Evolutionary conservation across 2,329 filamentous ascomycete genomes (phyloP), one percentile per base, ranked within the genome.

Genomic region (Penicillium digitatum): DNA sequence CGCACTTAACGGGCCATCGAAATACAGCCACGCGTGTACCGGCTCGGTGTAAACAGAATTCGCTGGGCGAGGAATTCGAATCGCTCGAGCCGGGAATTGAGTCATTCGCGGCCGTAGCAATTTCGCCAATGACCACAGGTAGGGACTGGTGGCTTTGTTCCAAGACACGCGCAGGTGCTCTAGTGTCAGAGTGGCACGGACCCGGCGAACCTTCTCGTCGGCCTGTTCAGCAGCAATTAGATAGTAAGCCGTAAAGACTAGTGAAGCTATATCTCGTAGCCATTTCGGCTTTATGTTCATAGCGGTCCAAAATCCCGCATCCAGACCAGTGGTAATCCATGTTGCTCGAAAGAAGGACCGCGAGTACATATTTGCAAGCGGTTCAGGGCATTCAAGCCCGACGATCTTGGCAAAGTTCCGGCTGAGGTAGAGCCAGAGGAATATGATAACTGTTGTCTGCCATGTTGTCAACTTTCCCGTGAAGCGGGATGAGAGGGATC

Each of bases 241-340:
- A 71, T 99, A 99, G 74, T 96, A 99, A 11, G 88, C 70, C 0
- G 89, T 89, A 73, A 96, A 97, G 44, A 90, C 78, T 20, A 97
- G 80, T 69, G 90, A 91, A 10, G 88, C 84, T 14, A 96, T 69
- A 70, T 97, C 92, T 37, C 91, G 82, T 39, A 96, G 64, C 84
- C 89, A 92, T 66, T 88, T 91, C 45, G 80, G 80, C 54, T 83
- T 84, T 60, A 99, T 92, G 66, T 86, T 87, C 94, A 99, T 99
- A 32, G 94, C 94, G 0, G 91, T 96, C 94, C 94, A 99, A 73
- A 96, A 99, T 1, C 94, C 94, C 6, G 94, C 94, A 66, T 99
- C 94, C 57, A 99, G 76, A 0, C 91, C 94, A 0, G 94, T 99
- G 50, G 94, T 86, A 16, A 97, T 84, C 94, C 94, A 99, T 69